Percentiles rank a stretch among this genome's conserved stretches.
Conservation (phyloP, 2,329 filamentous ascomycete genomes). For the Alternaria triticimaculans region DNA sequence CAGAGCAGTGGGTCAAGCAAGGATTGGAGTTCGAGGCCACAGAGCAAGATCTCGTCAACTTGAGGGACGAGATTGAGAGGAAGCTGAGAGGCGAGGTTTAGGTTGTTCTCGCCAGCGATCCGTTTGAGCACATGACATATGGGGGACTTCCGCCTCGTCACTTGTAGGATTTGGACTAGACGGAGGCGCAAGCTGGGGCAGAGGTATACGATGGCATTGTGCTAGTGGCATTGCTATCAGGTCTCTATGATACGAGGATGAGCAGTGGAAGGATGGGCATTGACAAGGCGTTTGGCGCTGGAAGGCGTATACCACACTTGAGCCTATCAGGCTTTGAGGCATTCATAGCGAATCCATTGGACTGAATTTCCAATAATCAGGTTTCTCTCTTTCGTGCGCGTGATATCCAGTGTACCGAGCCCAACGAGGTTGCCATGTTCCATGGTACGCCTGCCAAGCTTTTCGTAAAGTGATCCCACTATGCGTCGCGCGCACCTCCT, state of each 20-base stretch:
- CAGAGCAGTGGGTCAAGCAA: conserved; percentile 75
- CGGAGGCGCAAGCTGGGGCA: background rate
- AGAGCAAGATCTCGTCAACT: conserved; percentile 48
- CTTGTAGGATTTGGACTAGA: background rate
- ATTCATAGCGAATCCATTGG: background rate
- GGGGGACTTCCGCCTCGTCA: background rate
- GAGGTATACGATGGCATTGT: background rate
- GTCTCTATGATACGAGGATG: background rate
- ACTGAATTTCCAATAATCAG: background rate
- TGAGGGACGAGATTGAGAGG: conserved; percentile 55
- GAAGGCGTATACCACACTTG: background rate
- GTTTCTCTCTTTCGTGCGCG: background rate
- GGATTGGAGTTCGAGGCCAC: conserved; percentile 83
- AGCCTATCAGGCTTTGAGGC: background rate
- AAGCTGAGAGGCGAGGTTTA: conserved; percentile 39
- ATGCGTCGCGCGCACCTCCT: background rate
- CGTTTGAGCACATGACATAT: background rate
- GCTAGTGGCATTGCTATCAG: background rate
- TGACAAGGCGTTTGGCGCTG: conserved; percentile 2
- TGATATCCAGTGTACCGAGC: background rate
- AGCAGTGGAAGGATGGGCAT: background rate
- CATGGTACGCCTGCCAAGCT: background rate
- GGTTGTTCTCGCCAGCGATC: background rate
- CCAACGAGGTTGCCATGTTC: background rate
- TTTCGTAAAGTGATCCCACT: background rate